Evolutionary conservation across 768 basidiomycete genomes (phyloP).

Genomic region (Calvatia gigantea): DNA sequence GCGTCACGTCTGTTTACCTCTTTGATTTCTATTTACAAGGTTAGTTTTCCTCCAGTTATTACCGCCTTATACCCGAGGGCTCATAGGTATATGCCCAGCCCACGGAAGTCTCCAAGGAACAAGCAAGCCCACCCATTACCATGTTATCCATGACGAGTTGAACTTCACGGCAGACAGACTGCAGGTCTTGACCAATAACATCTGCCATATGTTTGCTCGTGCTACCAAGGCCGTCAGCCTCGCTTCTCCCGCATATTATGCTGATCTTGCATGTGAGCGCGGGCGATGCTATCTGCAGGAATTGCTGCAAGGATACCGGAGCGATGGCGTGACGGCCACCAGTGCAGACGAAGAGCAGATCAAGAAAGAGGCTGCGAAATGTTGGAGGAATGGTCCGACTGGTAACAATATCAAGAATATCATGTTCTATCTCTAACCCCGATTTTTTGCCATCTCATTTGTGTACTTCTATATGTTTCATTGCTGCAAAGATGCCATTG

Average conservation of each 20-base stretch:
- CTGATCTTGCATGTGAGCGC: slow-evolving; percentile 62
- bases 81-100: slow-evolving; percentile 31
- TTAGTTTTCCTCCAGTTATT: slow-evolving; percentile 15
- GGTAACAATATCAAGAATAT: slow-evolving; percentile 53
- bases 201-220: slow-evolving; percentile 79
- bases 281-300: slow-evolving; percentile 75
- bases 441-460: neutral
- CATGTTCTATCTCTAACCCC: slow-evolving; percentile 68
- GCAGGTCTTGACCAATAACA: slow-evolving; percentile 65
- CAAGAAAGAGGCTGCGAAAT: slow-evolving; percentile 43
- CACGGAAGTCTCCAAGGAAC: slow-evolving; percentile 76
- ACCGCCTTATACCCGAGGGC: neutral
- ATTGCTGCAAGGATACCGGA: slow-evolving; percentile 51
- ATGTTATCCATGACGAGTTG: slow-evolving; percentile 79
- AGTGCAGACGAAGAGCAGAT: slow-evolving; percentile 45
- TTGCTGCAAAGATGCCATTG: neutral
- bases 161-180: slow-evolving; percentile 63
- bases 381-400: slow-evolving; percentile 58
- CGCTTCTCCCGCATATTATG: slow-evolving; percentile 79
- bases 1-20: slow-evolving; percentile 63
- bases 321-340: slow-evolving; percentile 13
- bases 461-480: neutral
- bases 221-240: slow-evolving; percentile 87
- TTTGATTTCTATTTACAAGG: slow-evolving; percentile 72
- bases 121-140: slow-evolving; percentile 75